Evolutionary conservation across 306 rosid genomes (phyloP).

Genomic region (Cicer pinnatifidum): DNA sequence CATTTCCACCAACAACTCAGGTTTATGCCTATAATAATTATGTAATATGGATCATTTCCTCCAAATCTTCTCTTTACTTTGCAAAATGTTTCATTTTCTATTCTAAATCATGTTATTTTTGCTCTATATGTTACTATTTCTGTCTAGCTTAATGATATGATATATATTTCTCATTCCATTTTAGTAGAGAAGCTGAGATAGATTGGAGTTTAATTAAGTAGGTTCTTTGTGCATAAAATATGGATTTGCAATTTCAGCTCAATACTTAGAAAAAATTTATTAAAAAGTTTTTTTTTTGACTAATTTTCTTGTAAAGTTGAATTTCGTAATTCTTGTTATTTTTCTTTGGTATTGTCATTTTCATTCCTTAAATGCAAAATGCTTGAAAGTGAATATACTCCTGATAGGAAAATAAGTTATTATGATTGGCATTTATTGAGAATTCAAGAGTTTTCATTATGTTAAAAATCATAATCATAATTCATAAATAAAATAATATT

Average conservation of each 20-base stretch:
- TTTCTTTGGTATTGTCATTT: not conserved
- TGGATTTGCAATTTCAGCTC: not conserved
- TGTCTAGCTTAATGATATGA: not conserved
- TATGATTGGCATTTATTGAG: conserved; percentile 14
- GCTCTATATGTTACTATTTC: not conserved
- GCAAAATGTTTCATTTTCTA: not conserved
- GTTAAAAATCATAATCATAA: not conserved
- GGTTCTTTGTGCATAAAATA: not conserved
- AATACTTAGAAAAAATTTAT: too few species aligned
- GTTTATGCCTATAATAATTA: conserved; percentile 17
- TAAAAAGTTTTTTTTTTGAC: too few species aligned
- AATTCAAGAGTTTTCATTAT: not conserved
- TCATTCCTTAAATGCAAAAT: too few species aligned
- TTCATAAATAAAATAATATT: not conserved
- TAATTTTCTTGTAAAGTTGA: not conserved
- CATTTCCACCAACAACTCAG: conserved; percentile 14
- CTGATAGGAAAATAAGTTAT: not conserved
- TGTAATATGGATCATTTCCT: conserved; percentile 6
- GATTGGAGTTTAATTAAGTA: too few species aligned
- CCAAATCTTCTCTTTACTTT: not conserved
- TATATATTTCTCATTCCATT: too few species aligned
- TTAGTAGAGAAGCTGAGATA: too few species aligned
- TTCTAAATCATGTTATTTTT: not conserved
- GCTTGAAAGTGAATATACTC: not conserved
- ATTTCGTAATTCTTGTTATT: not conserved